Evolutionary conservation across 176 grass and related monocot species (phyloP), one percentile per base, ranked within the genome.

Genomic region (Paspalum notatum): DNA sequence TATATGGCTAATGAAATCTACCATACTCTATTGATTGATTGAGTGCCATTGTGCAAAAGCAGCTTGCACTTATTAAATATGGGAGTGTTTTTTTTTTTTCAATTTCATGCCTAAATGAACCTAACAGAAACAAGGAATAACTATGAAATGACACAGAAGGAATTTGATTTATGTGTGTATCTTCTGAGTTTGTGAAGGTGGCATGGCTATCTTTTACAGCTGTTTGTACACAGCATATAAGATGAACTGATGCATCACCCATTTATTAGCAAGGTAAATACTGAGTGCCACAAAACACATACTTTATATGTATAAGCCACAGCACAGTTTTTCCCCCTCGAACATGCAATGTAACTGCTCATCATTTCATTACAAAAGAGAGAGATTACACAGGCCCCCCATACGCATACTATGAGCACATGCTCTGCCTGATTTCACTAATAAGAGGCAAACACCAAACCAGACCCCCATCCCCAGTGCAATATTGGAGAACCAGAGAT

Each of bases 81-180:
- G 5, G 44, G 57, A 22, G 59, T 44, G 6, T 32, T 32, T 1
- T 32, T 14, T 8, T 50, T 62, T 25, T 52, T 70, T 56, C 44
- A 38, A 17, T 63, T 83, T 4, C 4, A 46, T 57, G 0, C 47
- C 41, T 38, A 46, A 67, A 67, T 26, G 6, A 44, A 58, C 65
- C n/a, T 58, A 69, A 69, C 9, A 27, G 39, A 58, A 56, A n/a
- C 51, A 70, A 27, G 45, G 14, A 13, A 46, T 45, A 16, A 22
- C 59, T 68, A 38, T 59, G 65, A 70, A 24, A 75, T 66, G 57
- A 10, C 7, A 75, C 26, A 37, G 8, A 66, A 32, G 42, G 58
- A 57, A 83, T 74, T 17, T 64, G 26, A 44, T 66, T 66, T 74
- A 37, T 66, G 71, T 37, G 9, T 15, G 44, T 83, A 13, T 83